Evolutionary conservation across 371 early-diverging fungal species (phyloP), one percentile per base, ranked within the genome.

Genomic region (Mucor racemosus): DNA sequence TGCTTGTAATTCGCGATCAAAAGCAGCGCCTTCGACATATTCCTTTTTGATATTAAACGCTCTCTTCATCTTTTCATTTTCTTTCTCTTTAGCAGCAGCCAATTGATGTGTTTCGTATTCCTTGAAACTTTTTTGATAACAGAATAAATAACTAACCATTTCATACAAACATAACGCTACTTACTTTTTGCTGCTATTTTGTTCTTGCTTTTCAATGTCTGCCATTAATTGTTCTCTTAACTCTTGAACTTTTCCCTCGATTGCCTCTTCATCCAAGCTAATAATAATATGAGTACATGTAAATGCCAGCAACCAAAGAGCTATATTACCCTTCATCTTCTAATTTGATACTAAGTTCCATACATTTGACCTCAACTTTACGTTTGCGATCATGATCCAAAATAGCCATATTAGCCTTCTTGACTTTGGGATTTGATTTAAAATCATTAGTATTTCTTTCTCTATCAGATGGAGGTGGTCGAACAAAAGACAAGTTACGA

Each of bases 361-460:
- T 81, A 72, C 95, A 95, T 64, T 92, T 77, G 41, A 97, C 80
- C 71, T 97, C 99, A 1, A 97, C 80, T 68, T 91, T 83, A 10
- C 97, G 87, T 75, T 96, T 96, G 41, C 86, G 86, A 65, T 97
- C 95, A 68, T 98, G 98, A 36, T 85, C 77, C 8, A 95, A 75
- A 31, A 98, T 88, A 17, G 91, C 95, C 74, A 77, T 71, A 84
- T 94, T 93, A 44, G 95, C 92, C 57, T 85, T 81, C 64, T 83
- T 80, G 34, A 76, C 59, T 48, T 77, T 63, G n/a, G 84, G 84
- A 10, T 63, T 64, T 31, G 78, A 76, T 35, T 74, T 70, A 8
- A 73, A 68, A 59, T 86, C 84, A 10, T 78, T 68, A 14, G 65
- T 67, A 14, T 74, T 68, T 65, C 55, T 65, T 40, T 72, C 76